Base-by-base conservation (phyloP, 345 rosid genomes). In the Raphanus raphanistrum region DNA sequence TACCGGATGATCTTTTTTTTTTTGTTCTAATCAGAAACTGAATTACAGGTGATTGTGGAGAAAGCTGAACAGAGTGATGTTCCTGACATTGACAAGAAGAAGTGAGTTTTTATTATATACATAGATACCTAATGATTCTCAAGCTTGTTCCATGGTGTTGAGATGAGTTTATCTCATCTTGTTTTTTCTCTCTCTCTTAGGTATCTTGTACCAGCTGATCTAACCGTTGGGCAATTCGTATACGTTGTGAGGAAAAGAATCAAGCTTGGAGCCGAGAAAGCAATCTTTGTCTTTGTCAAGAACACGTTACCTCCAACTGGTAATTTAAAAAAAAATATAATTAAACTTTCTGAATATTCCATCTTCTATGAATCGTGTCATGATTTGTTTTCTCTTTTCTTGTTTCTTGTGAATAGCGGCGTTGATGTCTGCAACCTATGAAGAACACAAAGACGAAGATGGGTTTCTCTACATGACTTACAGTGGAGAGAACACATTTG, bases 401-500 rank as follows among this genome's bases (percentile, higher is more conserved):
- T 48, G 10, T 72, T 13, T 72, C 16, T 67, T 62, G 10, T 15
- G 2, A 71, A 71, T 74, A 92, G 96, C 91, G 5, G 88, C 96
- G 26, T 72, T 90, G 55, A 86, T 89, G 94, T 90, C 96, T 58
- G 68, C 92, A 60, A 87, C 90, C 70, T 92, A 92, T 9, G 92
- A 89, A 52, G 94, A 92, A 66, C 89, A 92, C 81, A 89, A 88
- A 76, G 96, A 92, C 59, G 92, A 83, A 62, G 97, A 92, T 52
- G 97, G 94, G 45, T 92, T 92, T 81, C 88, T 92, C 50, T 90
- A 92, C 63, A 89, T 90, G 63, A 86, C 94, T 16, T 92, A 92
- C 86, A 90, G 94, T 28, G 96, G 97, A 13, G 96, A 90, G 79
- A 92, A 92, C 83, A 88, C 94, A 21, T 92, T 92, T 62, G 97